Evolutionary conservation across 768 basidiomycete species (phyloP).

Genomic region (Tephrocybe sp.): DNA sequence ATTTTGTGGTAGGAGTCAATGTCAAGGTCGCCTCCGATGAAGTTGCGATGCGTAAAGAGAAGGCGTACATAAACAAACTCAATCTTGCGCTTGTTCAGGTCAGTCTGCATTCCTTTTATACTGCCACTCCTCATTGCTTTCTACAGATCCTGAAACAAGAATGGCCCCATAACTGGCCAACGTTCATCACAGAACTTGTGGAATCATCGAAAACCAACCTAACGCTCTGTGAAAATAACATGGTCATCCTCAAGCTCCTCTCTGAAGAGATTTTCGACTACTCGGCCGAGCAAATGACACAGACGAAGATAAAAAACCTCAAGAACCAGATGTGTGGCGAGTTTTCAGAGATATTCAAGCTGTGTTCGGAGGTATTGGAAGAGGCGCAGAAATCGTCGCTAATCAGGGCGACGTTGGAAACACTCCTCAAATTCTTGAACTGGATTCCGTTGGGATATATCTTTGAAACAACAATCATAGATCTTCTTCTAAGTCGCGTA

Average conservation of each 20-base stretch:
- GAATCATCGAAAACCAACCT: conserved; percentile 96
- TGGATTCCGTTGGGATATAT: conserved; percentile 99
- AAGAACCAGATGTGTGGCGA: conserved; percentile 99
- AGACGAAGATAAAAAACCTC: conserved; percentile 93
- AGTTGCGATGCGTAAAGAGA: conserved; percentile 83
- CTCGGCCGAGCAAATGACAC: conserved; percentile 98
- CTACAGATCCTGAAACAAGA: conserved; percentile 97
- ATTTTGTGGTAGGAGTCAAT: conserved; percentile 92
- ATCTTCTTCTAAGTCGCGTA: conserved; percentile 88
- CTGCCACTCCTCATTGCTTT: conserved; percentile 11
- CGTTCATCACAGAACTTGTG: conserved; percentile 95
- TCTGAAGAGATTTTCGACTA: conserved; percentile 99
- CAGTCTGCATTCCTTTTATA: conserved; percentile 21
- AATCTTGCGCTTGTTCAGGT: conserved; percentile 96
- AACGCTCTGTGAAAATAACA: conserved; percentile 98
- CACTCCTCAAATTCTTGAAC: conserved; percentile 92
- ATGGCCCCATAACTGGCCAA: conserved; percentile 99
- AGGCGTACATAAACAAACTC: conserved; percentile 93
- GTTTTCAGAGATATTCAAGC: conserved; percentile 96
- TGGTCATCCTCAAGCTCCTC: conserved; percentile 96
- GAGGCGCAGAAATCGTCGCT: conserved; percentile 95
- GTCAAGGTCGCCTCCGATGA: conserved; percentile 96
- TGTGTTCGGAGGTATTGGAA: conserved; percentile 94
- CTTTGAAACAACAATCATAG: conserved; percentile 97
- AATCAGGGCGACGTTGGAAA: conserved; percentile 94